Evolutionary conservation across 495 filamentous ascomycete genomes (phyloP).

Genomic region (Xeromyces bisporus): DNA sequence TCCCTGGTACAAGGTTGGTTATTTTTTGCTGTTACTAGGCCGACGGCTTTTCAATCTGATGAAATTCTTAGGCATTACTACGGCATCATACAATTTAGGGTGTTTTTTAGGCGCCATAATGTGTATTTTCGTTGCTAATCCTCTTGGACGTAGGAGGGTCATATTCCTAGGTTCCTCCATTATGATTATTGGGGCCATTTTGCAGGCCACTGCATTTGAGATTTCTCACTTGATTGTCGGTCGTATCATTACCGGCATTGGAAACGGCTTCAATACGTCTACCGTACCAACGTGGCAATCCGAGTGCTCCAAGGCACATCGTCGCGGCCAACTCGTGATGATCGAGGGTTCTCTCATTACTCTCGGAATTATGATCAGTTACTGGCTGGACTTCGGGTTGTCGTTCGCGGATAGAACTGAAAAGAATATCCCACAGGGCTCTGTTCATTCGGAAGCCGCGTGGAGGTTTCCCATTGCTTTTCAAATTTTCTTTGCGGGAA

Average conservation of each 20-base stretch:
- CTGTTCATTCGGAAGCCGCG: conserved; percentile 42
- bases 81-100: conserved; percentile 56
- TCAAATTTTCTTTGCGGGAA: conserved; percentile 49
- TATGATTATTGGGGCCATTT: conserved; percentile 49
- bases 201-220: conserved; percentile 43
- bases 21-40: not conserved
- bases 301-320: conserved; percentile 57
- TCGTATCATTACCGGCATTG: conserved; percentile 49
- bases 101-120: conserved; percentile 56
- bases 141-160: conserved; percentile 49
- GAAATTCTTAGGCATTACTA: conserved; percentile 29
- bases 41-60: not conserved
- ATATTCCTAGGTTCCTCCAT: conserved; percentile 55
- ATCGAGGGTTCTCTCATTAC: conserved; percentile 60
- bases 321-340: conserved; percentile 64
- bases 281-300: conserved; percentile 67
- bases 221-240: conserved; percentile 49
- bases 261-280: conserved; percentile 46
- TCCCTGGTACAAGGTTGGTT: conserved; percentile 35
- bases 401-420: conserved; percentile 47
- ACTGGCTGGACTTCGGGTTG: conserved; percentile 62
- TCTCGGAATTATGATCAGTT: conserved; percentile 51
- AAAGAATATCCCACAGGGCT: no score
- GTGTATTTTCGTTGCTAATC: conserved; percentile 54
- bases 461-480: conserved; percentile 66